phyloP scores from a whole-genome alignment of 352 stramenopile genomes.

The Blastocystis sp. region DNA sequence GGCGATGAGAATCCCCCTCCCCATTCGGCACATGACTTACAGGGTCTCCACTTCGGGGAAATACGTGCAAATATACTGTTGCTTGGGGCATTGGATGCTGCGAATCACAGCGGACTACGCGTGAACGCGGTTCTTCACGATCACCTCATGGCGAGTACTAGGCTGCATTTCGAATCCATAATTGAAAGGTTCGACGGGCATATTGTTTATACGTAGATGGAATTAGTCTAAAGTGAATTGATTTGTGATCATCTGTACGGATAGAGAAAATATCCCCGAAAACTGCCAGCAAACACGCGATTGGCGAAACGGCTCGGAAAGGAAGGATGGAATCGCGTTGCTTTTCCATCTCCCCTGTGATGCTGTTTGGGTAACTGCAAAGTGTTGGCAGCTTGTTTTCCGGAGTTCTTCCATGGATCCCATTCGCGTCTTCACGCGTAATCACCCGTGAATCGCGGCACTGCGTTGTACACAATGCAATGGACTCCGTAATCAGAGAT shows the following conservation, averaged over 20 bases:
- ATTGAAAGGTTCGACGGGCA: background rate
- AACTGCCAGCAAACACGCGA: background rate
- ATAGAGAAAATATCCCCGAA: background rate
- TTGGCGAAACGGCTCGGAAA: too few relatives aligned
- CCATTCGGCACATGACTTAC: constrained; percentile 10
- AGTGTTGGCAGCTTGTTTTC: too few relatives aligned
- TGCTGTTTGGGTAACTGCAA: too few relatives aligned
- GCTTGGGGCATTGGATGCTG: constrained; percentile 51
- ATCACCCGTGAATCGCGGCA: too few relatives aligned
- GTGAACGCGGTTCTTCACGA: background rate
- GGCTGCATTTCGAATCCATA: constrained; percentile 62
- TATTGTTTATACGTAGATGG: background rate
- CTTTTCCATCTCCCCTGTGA: too few relatives aligned
- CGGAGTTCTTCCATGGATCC: too few relatives aligned
- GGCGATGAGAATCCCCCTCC: background rate
- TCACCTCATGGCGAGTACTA: constrained; percentile 50
- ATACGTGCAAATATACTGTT: constrained; percentile 17
- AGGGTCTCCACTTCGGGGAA: constrained; percentile 63
- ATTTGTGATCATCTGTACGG: background rate
- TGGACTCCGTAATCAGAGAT: too few relatives aligned
- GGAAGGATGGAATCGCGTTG: too few relatives aligned
- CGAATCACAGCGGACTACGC: constrained; percentile 43
- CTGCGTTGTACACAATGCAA: too few relatives aligned
- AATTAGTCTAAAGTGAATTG: background rate
- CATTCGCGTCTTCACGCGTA: too few relatives aligned